These are phyloP conservation scores for Waitea zeae DNA, from an alignment of 1,284 basidiomycete species.

Conservation along the genomic window DNA sequence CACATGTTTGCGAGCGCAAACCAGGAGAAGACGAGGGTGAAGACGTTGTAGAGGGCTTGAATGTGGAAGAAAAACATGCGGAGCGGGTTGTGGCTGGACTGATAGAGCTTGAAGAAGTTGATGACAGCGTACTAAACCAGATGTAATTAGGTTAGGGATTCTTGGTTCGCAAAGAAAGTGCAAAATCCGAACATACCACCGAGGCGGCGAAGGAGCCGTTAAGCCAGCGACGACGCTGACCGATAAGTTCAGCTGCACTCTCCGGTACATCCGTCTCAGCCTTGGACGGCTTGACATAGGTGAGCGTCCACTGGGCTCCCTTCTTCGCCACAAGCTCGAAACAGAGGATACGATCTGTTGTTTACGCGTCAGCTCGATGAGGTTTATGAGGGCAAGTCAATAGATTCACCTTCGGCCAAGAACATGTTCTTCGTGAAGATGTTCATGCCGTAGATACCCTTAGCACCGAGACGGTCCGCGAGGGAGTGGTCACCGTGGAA, in stretches of 20 bases:
- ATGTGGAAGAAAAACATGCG: slow-evolving; percentile 93
- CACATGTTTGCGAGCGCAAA: slow-evolving; percentile 88
- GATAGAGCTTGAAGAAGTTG: slow-evolving; percentile 87
- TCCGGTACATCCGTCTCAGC: slow-evolving; percentile 94
- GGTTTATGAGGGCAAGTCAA: too few relatives aligned
- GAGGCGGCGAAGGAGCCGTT: slow-evolving; percentile 97
- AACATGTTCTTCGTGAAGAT: slow-evolving; percentile 97
- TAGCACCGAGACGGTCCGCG: slow-evolving; percentile 81
- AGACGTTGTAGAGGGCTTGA: slow-evolving; percentile 77
- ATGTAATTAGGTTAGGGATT: slow-evolving; percentile 1
- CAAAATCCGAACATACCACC: slow-evolving; percentile 40
- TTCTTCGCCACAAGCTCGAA: slow-evolving; percentile 94
- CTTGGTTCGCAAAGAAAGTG: too few relatives aligned
- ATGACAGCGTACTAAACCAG: slow-evolving; percentile 66
- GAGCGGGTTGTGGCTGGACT: slow-evolving; percentile 67
- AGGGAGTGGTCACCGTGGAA: slow-evolving; percentile 96
- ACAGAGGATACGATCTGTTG: slow-evolving; percentile 92
- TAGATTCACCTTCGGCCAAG: slow-evolving; percentile 86
- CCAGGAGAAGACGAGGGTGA: slow-evolving; percentile 77
- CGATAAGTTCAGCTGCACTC: slow-evolving; percentile 79
- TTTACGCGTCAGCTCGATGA: slow-evolving; percentile 1
- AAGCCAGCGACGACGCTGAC: slow-evolving; percentile 89
- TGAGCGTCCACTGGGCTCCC: slow-evolving; percentile 74
- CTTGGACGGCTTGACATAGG: slow-evolving; percentile 91
- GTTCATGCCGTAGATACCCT: slow-evolving; percentile 94